Base-by-base conservation (phyloP, 2,329 filamentous ascomycete genomes). In the Ophiosphaerella korrae region DNA sequence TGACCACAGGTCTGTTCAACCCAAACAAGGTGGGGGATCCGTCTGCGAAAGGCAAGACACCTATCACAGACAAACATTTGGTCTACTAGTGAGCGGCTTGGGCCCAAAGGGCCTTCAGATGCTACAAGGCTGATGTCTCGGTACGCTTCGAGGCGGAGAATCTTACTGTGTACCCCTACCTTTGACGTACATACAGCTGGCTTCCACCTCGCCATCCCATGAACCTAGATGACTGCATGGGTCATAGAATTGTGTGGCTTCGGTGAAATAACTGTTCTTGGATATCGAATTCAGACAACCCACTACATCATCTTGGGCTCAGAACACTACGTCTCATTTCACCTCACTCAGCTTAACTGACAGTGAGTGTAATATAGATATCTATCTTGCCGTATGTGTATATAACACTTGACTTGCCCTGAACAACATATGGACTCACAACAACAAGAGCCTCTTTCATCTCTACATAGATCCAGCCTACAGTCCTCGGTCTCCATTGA, bases 161-260 rank as follows among this genome's bases (percentile, higher is more conserved):
- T 62, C 58, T 59, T 24, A 58, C 57, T 49, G 36, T 35, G 36
- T 48, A 44, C 37, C 50, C 51, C 40, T 40, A 31, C 32, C 34
- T 41, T 39, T 26, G 34, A 35, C 36, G 37, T 42, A 23, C 44
- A 35, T 47, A 36, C 46, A 52, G 51, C 52, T 64, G 48, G 44
- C 46, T 40, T 38, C 31, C 29, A 36, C 39, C 41, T 42, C 36
- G 47, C 39, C 12, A 42, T 42, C 29, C 26, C 34, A 45, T 47
- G 33, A 43, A 50, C 35, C 40, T 42, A 37, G 37, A 45, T 12
- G 8, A 36, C 32, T 33, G 21, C 45, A 44, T 34, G 36, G 18
- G 29, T 42, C 45, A 29, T 48, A 56, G 54, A 53, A 54, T 52
- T 36, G 35, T 57, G 57, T 66, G 55, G 62, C 62, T 54, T 61